Base-by-base conservation (phyloP, 1,284 basidiomycete species). In the Melampsora americana region DNA sequence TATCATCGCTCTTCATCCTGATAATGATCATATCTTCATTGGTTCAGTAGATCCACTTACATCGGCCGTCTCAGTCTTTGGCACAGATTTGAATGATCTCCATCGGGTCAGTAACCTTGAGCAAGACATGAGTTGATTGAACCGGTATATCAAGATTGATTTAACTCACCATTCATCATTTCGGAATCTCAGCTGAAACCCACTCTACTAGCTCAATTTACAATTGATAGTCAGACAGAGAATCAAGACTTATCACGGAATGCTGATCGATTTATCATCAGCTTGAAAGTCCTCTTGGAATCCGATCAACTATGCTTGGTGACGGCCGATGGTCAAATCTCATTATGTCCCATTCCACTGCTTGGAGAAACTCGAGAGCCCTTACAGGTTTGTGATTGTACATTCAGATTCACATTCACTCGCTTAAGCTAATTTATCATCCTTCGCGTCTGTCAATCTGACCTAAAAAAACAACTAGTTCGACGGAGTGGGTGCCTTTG, bases 401-500 rank as follows among this genome's bases (percentile, higher is more conserved):
- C 56, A 11, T 59, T 20, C n/a, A n/a, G n/a, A n/a, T n/a, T 59
- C 16, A 12, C 23, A 11, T 59, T 30, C 16, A 26, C 28, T 59
- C 28, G 5, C 12, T 59, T 18, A 4, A 59, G 16, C 56, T 59
- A 5, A 59, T 59, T 59, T 4, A 64, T 20, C n/a, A n/a, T n/a
- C n/a, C n/a, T n/a, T n/a, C 50, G 2, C 26, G 1, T 9, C 16
- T 44, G 14, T 44, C 16, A 16, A 44, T 3, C 18, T 18, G 44
- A 18, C 18, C 5, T 18, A 5, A 44, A 44, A 18, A 44, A 18
- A 16, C 5, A 16, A 44, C 14, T 59, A 74, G 66, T 59, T 67
- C 48, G 72, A 66, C 26, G 50, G 35, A 6, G 56, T 83, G 5
- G 82, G 82, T 5, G 79, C 79, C 23, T 80, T 83, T 68, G 81